Evolutionary conservation across 2,329 filamentous ascomycete genomes (phyloP), one percentile per base, ranked within the genome.

Genomic region (Fusarium domesticum): DNA sequence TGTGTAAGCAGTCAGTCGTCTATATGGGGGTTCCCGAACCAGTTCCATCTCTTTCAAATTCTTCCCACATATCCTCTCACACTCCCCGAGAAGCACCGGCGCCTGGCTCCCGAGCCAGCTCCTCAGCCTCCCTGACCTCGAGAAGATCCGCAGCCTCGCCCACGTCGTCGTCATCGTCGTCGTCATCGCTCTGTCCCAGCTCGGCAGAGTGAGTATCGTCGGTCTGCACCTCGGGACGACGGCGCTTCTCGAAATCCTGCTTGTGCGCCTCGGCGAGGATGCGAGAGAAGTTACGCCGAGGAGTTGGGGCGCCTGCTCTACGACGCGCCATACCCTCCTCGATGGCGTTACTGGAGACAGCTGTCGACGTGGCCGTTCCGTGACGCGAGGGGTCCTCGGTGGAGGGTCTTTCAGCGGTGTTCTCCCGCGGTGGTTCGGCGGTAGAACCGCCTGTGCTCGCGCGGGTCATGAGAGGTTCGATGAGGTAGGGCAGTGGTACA

Each of bases 221-320:
- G 0, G 45, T 57, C 20, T 61, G 53, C 17, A 60, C 62, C n/a
- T 48, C 40, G 0, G 56, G 67, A 56, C 64, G 68, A 50, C 81
- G 77, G 64, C 81, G 87, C 71, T 93, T 86, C 68, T 95, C 87
- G 64, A 96, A 97, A 68, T 97, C 92, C 64, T 95, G 86, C 48
- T 81, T 85, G 64, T 97, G 93, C 6, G 92, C 92, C 49, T 84
- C 78, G 4, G 89, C 86, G 54, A 96, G 75, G n/a, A 90, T 82
- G 12, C 76, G 81, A 5, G 74, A 72, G 43, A 82, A 74, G 1
- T 68, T 43, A 38, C 55, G 48, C 44, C 54, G 6, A 56, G 41
- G 19, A 2, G 47, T 30, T 6, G 41, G 18, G 1, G 65, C 59
- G 16, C 68, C 64, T 1, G 66, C 39, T 37, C 65, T 65, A 7